Base-by-base conservation (phyloP, 805 yeast genomes). In the Schizosaccharomyces osmophilus region DNA sequence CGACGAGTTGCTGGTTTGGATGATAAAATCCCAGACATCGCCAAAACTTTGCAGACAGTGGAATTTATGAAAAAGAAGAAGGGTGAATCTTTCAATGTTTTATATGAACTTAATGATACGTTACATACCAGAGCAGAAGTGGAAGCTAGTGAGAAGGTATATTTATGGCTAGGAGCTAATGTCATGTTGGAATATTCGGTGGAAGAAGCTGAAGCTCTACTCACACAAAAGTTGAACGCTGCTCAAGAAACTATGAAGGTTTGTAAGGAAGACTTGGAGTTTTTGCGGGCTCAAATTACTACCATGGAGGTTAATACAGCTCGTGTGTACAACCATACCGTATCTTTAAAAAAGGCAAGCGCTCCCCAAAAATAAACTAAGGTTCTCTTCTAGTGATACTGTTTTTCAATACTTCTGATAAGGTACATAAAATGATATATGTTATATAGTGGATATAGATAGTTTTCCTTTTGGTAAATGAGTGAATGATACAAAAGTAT, bases 251-350 rank as follows among this genome's bases (percentile, higher is more conserved):
- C 79, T 65, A 77, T 81, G 66, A 69, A 73, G 29, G 74, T 77
- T 55, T 84, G 94, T 45, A 81, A 85, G 65, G 95, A 85, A 65
- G 98, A 87, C 69, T 77, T 85, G 64, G 95, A 86, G 68, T 88
- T 82, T 66, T 76, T 83, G 64, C 80, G 93, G 65, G 93, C 85
- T 66, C 88, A 88, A 67, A 89, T 90, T 64, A 93, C 98, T 17
- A 90, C 97, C 2, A 87, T 93, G 89, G 97, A 93, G 71, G 98
- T 93, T 61, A 93, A 93, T 69, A 87, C 95, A 19, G 97, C 98
- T 0, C 79, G 98, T 65, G 69, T 67, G 17, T 86, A 85, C 69
- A 86, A 86, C 68, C 85, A 90, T 89, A 94, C 85, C 69, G 90
- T 86, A 9, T 85, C 83, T 68, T 78, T 86, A 5, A 41, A 42